These are phyloP conservation scores for Suhomyces taliae DNA, from an alignment of 1,139 yeast genomes.

Conservation along the genomic window DNA sequence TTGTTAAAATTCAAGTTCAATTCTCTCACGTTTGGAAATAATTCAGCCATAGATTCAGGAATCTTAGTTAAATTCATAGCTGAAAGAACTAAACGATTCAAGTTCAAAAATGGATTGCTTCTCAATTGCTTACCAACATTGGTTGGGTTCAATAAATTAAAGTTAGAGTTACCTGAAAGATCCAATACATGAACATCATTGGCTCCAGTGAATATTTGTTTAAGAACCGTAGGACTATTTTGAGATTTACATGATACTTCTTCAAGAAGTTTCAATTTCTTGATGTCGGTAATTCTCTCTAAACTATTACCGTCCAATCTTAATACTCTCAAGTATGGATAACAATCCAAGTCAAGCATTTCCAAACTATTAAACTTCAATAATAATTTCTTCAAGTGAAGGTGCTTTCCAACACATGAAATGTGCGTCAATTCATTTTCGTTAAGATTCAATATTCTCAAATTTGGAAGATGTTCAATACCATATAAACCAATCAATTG, in stretches of 20 bases:
- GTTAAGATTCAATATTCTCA: conserved; percentile 44
- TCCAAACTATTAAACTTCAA: conserved; percentile 42
- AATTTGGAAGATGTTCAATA: conserved; percentile 33
- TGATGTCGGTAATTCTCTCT: conserved; percentile 25
- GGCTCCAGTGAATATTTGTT: conserved; percentile 19
- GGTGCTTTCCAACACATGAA: conserved; percentile 24
- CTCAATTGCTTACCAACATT: conserved; percentile 1
- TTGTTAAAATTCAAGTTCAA: conserved; percentile 53
- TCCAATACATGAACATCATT: conserved; percentile 32
- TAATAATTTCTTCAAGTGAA: conserved; percentile 42
- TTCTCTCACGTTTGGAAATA: conserved; percentile 49
- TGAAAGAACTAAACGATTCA: conserved; percentile 41
- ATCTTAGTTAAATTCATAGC: conserved; percentile 43
- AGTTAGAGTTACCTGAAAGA: conserved; percentile 37
- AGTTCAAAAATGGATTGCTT: conserved; percentile 32
- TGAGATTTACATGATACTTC: conserved; percentile 46
- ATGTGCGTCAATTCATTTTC: conserved; percentile 39
- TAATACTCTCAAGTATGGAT: conserved; percentile 44
- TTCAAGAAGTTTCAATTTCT: conserved; percentile 36
- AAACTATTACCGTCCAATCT: conserved; percentile 48
- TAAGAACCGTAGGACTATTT: conserved; percentile 19
- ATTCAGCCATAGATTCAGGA: conserved; percentile 34
- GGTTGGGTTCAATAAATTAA: conserved; percentile 9
- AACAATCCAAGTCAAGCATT: conserved; percentile 30
- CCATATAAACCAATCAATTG: conserved; percentile 32